Base-by-base conservation (phyloP, 1,284 basidiomycete species). In the Cutaneotrichosporon spelunceum region DNA sequence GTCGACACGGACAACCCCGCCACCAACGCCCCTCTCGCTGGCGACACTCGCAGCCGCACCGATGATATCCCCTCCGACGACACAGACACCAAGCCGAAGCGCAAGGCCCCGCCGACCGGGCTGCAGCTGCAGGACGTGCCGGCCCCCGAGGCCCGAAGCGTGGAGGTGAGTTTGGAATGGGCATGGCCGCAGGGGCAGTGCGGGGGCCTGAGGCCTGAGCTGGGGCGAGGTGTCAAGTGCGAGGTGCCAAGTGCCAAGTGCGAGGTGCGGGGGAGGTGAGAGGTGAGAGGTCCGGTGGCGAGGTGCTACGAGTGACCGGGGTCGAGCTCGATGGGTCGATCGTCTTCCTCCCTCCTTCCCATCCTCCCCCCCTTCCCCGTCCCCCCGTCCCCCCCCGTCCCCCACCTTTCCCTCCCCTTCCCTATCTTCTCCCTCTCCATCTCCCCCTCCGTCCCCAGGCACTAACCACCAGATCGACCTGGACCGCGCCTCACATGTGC, bases 161-260 rank as follows among this genome's bases (percentile, higher is more conserved):
- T 62, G 19, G 61, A 62, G 57, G 61, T 62, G 56, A 42, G 57
- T 58, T 24, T 45, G 39, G 27, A n/a, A n/a, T 29, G 14, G 27
- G 23, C 16, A 19, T 16, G n/a, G 30, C 7, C 11, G 11, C 4
- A 36, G n/a, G 52, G 52, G 36, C 36, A 8, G 4, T 19, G 34
- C 24, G 24, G 21, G 16, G 24, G 30, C 4, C 30, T 33, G 30
- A 27, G 52, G 48, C 26, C 47, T 48, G 47, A 16, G 21, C n/a
- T n/a, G n/a, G n/a, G n/a, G n/a, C 48, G 19, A 14, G 26, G 48
- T 29, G 48, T 9, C 27, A n/a, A 29, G 26, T n/a, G 44, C 16
- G 13, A 10, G 16, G 23, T n/a, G n/a, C n/a, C n/a, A n/a, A n/a
- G n/a, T n/a, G n/a, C n/a, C n/a, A 21, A n/a, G 44, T 45, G n/a